A percentile compares a stretch with the other conserved stretches of the same genome.
Evolutionary conservation across 768 basidiomycete species (phyloP).

Genomic region (Pisolithus albus): DNA sequence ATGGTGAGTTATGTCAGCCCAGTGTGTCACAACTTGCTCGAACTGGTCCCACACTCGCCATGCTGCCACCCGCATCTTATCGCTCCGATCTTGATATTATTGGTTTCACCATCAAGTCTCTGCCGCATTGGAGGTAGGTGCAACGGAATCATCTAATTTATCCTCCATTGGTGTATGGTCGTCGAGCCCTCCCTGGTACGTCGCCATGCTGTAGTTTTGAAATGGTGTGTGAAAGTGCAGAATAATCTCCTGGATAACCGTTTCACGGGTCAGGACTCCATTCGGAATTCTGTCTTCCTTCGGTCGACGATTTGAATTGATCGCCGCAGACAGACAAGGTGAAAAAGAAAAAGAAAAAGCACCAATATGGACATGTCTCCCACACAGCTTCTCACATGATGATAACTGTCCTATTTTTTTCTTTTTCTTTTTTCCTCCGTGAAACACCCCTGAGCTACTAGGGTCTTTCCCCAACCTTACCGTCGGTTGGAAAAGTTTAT

Average conservation of each 20-base stretch:
- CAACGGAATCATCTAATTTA: background rate
- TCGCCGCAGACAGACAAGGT: conserved; percentile 27
- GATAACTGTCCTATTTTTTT: conserved; percentile 5
- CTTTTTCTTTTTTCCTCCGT: conserved; percentile 4
- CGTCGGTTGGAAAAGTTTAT: conserved; percentile 49
- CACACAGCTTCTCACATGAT: conserved; percentile 13
- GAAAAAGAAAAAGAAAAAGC: conserved; percentile 21
- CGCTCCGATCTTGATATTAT: background rate
- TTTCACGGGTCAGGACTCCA: conserved; percentile 8
- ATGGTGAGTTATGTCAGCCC: conserved; percentile 9
- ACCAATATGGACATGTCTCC: conserved; percentile 25
- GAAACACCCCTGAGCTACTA: conserved; percentile 4
- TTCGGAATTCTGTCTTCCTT: conserved; percentile 18
- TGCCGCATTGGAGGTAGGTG: background rate
- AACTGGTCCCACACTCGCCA: conserved; percentile 15
- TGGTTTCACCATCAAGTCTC: background rate
- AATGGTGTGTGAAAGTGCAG: background rate
- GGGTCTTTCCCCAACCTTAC: background rate
- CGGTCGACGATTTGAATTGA: conserved; percentile 28
- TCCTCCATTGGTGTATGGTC: background rate
- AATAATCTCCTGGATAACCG: background rate
- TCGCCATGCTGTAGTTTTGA: background rate
- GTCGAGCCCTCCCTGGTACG: background rate
- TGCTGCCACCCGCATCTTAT: conserved; percentile 15
- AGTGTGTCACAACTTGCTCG: conserved; percentile 9